A percentile compares a stretch with the other conserved stretches of the same genome.
These are phyloP conservation scores for Martensiomyces pterosporus DNA, from an alignment of 192 early-diverging fungal species.

Conservation along the genomic window DNA sequence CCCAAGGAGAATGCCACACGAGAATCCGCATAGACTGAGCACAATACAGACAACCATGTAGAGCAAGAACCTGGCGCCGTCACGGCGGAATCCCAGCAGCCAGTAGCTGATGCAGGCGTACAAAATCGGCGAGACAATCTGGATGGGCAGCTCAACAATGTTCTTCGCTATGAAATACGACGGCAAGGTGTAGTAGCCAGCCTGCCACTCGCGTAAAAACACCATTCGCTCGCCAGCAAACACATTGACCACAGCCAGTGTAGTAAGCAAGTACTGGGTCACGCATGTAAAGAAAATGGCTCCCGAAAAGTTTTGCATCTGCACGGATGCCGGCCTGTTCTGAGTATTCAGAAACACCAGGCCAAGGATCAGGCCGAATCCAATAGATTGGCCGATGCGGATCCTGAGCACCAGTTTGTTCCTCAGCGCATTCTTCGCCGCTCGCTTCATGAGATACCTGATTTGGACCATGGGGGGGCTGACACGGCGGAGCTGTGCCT, in stretches of 20 bases:
- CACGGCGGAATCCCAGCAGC: constrained; percentile 52
- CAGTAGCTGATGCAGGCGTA: constrained; percentile 51
- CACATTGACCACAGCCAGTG: constrained; percentile 49
- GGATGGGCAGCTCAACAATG: constrained; percentile 53
- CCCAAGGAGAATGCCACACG: constrained; percentile 53
- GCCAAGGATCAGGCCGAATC: constrained; percentile 54
- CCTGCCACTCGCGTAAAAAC: constrained; percentile 55
- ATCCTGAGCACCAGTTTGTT: constrained; percentile 52
- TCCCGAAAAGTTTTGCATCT: constrained; percentile 53
- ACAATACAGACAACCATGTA: constrained; percentile 27
- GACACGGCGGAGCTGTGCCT: constrained; percentile 23
- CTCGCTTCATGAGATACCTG: constrained; percentile 41
- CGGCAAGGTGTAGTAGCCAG: constrained; percentile 54
- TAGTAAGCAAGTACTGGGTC: constrained; percentile 43
- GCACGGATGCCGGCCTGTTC: constrained; percentile 17
- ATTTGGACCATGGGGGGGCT: constrained; percentile 36
- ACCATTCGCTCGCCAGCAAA: constrained; percentile 55
- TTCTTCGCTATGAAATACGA: constrained; percentile 58
- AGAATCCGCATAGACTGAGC: constrained; percentile 47
- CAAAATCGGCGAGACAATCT: constrained; percentile 47
- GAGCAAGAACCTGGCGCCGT: constrained; percentile 45
- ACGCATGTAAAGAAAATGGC: constrained; percentile 53
- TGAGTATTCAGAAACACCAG: constrained; percentile 53
- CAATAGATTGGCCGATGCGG: constrained; percentile 40
- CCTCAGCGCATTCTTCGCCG: constrained; percentile 44